Conservation (phyloP, 2,329 filamentous ascomycete genomes). For the Fusarium piperis region DNA sequence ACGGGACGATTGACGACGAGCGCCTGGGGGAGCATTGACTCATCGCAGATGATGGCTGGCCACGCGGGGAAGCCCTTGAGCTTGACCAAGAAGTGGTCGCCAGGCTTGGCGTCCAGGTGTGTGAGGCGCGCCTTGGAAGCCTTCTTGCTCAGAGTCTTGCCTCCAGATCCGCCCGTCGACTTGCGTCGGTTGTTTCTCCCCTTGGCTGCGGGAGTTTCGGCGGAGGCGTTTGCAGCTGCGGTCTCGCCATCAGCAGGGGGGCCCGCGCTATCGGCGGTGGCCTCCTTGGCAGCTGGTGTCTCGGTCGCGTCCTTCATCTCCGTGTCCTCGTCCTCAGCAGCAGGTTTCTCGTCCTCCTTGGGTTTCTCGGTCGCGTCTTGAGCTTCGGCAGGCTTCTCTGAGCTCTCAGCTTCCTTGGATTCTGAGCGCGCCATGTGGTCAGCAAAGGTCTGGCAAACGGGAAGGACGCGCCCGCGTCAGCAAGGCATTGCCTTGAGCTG, state of each 20-base stretch:
- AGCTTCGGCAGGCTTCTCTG: slow-evolving; percentile 45
- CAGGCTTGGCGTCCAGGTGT: slow-evolving; percentile 84
- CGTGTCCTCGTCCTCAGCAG: slow-evolving; percentile 52
- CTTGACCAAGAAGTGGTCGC: slow-evolving; percentile 91
- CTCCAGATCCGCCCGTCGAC: slow-evolving; percentile 75
- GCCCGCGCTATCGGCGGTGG: slow-evolving; percentile 39
- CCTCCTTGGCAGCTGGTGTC: slow-evolving; percentile 43
- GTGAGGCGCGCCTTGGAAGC: slow-evolving; percentile 77
- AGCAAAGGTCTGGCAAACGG: slow-evolving; percentile 38
- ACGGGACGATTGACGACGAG: slow-evolving; percentile 84
- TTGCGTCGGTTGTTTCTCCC: slow-evolving; percentile 72
- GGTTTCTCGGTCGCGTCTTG: slow-evolving; percentile 41
- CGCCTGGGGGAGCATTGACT: slow-evolving; percentile 87
- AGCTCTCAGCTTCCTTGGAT: slow-evolving; percentile 40
- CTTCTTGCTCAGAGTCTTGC: slow-evolving; percentile 87
- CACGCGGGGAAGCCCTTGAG: slow-evolving; percentile 95
- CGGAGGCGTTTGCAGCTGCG: slow-evolving; percentile 37
- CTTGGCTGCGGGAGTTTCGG: slow-evolving; percentile 46
- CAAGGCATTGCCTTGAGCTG: slow-evolving; percentile 24
- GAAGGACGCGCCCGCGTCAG: slow-evolving; percentile 33
- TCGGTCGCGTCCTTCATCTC: slow-evolving; percentile 62
- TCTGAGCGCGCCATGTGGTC: slow-evolving; percentile 41
- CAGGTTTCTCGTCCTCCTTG: slow-evolving; percentile 38
- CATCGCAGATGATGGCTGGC: slow-evolving; percentile 94
- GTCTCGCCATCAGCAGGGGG: slow-evolving; percentile 41